Evolutionary conservation across 177 flowering plant species (phyloP).

Genomic region (Vitis hybrid): DNA sequence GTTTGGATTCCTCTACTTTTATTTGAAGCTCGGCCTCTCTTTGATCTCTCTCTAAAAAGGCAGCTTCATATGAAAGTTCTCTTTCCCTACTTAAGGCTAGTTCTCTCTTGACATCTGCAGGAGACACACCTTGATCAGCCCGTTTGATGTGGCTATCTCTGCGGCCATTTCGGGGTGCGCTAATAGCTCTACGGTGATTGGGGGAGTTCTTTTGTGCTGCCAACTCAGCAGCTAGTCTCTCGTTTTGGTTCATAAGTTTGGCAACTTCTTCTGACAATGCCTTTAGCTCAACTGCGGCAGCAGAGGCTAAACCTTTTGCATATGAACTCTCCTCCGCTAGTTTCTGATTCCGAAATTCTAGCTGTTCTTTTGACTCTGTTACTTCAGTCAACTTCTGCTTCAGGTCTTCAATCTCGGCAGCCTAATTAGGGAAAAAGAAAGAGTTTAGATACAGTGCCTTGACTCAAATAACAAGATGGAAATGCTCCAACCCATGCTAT

Average conservation of each 20-base stretch:
- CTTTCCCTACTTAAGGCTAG: conserved; percentile 70
- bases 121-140: conserved; percentile 50
- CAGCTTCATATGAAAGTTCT: conserved; percentile 77
- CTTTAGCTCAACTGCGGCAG: conserved; percentile 97
- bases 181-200: conserved; percentile 45
- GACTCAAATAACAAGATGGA: neutral
- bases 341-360: conserved; percentile 79
- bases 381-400: conserved; percentile 54
- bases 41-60: conserved; percentile 71
- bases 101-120: conserved; percentile 68
- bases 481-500: no score
- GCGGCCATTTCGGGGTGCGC: conserved; percentile 48
- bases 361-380: conserved; percentile 63
- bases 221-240: conserved; percentile 70
- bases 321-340: conserved; percentile 93
- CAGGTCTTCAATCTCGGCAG: conserved; percentile 61
- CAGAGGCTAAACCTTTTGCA: conserved; percentile 98
- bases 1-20: conserved; percentile 85
- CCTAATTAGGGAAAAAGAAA: conserved; percentile 27
- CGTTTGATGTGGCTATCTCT: conserved; percentile 51
- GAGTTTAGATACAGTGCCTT: conserved; percentile 1
- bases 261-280: conserved; percentile 97
- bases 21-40: conserved; percentile 75
- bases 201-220: conserved; percentile 58
- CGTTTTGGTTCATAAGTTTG: conserved; percentile 91